A percentile compares a stretch with the other conserved stretches of the same genome.
These are phyloP conservation scores for Wickerhamiella spandovensis DNA, from an alignment of 805 yeast genomes.

Conservation along the genomic window DNA sequence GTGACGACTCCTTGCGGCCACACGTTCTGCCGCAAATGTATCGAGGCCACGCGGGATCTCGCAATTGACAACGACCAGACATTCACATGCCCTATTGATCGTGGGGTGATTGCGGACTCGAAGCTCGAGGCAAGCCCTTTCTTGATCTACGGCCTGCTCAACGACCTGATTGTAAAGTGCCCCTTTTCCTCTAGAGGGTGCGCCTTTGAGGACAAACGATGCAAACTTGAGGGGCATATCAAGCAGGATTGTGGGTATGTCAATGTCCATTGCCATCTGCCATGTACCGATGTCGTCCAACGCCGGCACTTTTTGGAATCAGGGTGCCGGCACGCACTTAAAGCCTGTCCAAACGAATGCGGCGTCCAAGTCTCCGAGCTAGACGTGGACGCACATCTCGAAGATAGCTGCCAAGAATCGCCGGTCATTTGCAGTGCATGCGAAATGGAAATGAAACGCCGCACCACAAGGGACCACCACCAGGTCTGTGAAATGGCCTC, in stretches of 20 bases:
- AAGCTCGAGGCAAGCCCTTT: slow-evolving; percentile 39
- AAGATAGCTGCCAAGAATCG: not conserved
- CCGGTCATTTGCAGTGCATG: not conserved
- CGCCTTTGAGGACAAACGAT: slow-evolving; percentile 40
- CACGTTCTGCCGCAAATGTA: slow-evolving; percentile 48
- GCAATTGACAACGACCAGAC: slow-evolving; percentile 6
- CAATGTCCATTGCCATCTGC: slow-evolving; percentile 26
- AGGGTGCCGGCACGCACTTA: slow-evolving; percentile 14
- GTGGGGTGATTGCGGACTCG: slow-evolving; percentile 33
- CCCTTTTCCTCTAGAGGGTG: slow-evolving; percentile 43
- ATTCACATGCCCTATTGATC: slow-evolving; percentile 45
- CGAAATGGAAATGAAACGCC: slow-evolving; percentile 7
- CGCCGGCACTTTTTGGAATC: slow-evolving; percentile 9
- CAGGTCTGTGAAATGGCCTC: slow-evolving; percentile 7
- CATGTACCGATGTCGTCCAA: slow-evolving; percentile 16
- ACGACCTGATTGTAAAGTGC: slow-evolving; percentile 46
- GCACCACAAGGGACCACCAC: slow-evolving; percentile 10
- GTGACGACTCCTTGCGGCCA: slow-evolving; percentile 55
- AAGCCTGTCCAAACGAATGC: slow-evolving; percentile 15
- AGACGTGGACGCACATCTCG: slow-evolving; percentile 4
- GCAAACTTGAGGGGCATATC: slow-evolving; percentile 44
- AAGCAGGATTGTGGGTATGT: slow-evolving; percentile 29
- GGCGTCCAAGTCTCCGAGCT: slow-evolving; percentile 2
- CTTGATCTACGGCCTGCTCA: slow-evolving; percentile 43
- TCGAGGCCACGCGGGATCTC: slow-evolving; percentile 20